A percentile compares a stretch with the other conserved stretches of the same genome.
Evolutionary conservation across 176 grass and related monocot genomes (phyloP).

Genomic region (Eragrostis nindensis): DNA sequence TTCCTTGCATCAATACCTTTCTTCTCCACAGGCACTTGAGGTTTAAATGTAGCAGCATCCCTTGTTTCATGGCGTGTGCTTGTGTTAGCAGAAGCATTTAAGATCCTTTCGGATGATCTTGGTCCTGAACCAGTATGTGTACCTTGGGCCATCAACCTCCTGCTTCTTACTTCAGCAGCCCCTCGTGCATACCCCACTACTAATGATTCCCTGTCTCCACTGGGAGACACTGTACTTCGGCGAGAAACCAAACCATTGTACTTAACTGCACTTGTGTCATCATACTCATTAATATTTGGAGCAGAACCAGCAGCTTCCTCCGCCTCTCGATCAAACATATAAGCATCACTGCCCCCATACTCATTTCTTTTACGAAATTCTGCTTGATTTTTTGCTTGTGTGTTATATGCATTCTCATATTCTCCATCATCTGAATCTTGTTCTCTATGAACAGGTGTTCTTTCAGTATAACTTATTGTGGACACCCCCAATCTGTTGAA

Average conservation of each 20-base stretch:
- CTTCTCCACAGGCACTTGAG: slow-evolving; percentile 39
- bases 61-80: slow-evolving; percentile 45
- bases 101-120: slow-evolving; percentile 61
- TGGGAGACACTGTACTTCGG: slow-evolving; percentile 35
- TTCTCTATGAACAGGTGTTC: slow-evolving; percentile 40
- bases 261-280: slow-evolving; percentile 29
- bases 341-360: slow-evolving; percentile 35
- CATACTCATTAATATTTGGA: slow-evolving; percentile 53
- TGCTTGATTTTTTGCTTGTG: slow-evolving; percentile 20
- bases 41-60: slow-evolving; percentile 29
- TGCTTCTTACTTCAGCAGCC: slow-evolving; percentile 55
- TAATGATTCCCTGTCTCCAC: slow-evolving; percentile 48
- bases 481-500: slow-evolving; percentile 73
- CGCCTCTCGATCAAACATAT: slow-evolving; percentile 47
- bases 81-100: slow-evolving; percentile 67
- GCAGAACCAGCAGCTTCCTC: slow-evolving; percentile 42
- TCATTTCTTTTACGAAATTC: slow-evolving; percentile 52
- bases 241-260: slow-evolving; percentile 51
- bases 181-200: slow-evolving; percentile 44
- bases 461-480: slow-evolving; percentile 27
- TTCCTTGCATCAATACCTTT: slow-evolving; percentile 44
- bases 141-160: slow-evolving; percentile 51
- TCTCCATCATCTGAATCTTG: slow-evolving; percentile 27
- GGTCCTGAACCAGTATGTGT: slow-evolving; percentile 46
- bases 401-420: slow-evolving; percentile 36